A percentile compares a stretch with the other conserved stretches of the same genome.
Evolutionary conservation across 139 green algal species (phyloP).

Genomic region (Chloropicon primus): DNA sequence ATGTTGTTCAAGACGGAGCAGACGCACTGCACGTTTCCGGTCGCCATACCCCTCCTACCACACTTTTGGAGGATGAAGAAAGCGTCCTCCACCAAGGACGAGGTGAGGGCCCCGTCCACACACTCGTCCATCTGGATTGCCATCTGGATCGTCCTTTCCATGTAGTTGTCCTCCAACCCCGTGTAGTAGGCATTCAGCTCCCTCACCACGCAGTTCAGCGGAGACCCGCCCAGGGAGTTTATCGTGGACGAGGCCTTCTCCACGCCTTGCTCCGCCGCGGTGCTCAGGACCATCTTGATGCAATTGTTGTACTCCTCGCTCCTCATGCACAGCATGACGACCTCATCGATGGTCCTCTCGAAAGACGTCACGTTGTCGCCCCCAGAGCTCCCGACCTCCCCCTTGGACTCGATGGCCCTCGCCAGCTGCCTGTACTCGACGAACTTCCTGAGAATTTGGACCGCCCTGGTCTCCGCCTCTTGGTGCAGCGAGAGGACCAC

Average conservation of each 20-base stretch:
- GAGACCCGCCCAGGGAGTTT: slow-evolving; percentile 30
- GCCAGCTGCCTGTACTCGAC: slow-evolving; percentile 47
- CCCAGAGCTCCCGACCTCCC: slow-evolving; percentile 1
- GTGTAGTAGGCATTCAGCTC: slow-evolving; percentile 81
- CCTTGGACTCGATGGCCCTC: slow-evolving; percentile 28
- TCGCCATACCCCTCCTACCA: slow-evolving; percentile 48
- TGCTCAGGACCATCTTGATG: slow-evolving; percentile 51
- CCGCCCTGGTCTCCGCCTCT: slow-evolving; percentile 52
- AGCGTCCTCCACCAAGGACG: slow-evolving; percentile 80
- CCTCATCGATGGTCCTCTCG: slow-evolving; percentile 57
- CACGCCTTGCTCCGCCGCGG: slow-evolving; percentile 13
- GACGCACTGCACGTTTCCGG: slow-evolving; percentile 22
- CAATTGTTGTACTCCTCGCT: slow-evolving; percentile 84
- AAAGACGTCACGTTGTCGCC: slow-evolving; percentile 19
- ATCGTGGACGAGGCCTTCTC: slow-evolving; percentile 18
- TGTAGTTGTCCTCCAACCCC: slow-evolving; percentile 81
- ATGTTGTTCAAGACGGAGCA: slow-evolving; percentile 19
- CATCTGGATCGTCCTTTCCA: slow-evolving; percentile 74
- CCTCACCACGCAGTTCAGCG: slow-evolving; percentile 41
- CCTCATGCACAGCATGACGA: slow-evolving; percentile 61
- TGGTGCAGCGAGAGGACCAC: slow-evolving; percentile 12
- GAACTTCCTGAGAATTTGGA: slow-evolving; percentile 57
- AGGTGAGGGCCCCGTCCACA: slow-evolving; percentile 40
- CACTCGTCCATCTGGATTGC: slow-evolving; percentile 76
- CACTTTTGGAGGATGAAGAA: slow-evolving; percentile 90